Evolutionary conservation across 352 stramenopile genomes (phyloP), one percentile per base, ranked within the genome.

Genomic region (Pythium dissimile): DNA sequence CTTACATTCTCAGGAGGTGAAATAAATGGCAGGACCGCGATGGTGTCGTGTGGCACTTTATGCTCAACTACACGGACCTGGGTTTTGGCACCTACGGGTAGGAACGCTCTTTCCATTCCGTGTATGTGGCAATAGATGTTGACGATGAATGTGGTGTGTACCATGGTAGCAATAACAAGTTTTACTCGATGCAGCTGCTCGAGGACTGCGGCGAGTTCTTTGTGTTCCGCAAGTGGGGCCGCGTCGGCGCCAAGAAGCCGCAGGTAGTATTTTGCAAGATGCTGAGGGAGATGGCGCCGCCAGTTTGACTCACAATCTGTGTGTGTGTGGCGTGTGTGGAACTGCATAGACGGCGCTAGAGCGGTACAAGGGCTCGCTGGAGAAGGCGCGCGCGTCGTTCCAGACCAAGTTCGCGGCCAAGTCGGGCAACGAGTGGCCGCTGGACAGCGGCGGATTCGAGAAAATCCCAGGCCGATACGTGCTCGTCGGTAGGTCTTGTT

Each of bases 181-280:
- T 85, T 34, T 89, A 89, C 71, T 80, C 78, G 75, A 52, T 84
- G 42, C 80, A 89, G 64, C 57, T 89, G 54, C 73, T 89, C 50
- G 55, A 84, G 43, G 69, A 84, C 42, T 54, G 64, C 20, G 45
- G 59, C 9, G 48, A 66, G 0, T 86, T 62, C 59, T 72, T 71
- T 43, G 71, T 85, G 5, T 89, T 86, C 54, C 78, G 76, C 52
- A 86, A 85, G 46, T 89, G 80, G 80, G 80, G 80, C 28, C 77
- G 80, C 24, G 77, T 89, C 7, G 80, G 80, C 28, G 75, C 77
- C 15, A 80, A 80, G 52, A 85, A 68, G n/a, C 80, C 80, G 11
- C 69, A 80, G 73, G 79, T 88, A 11, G n/a, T n/a, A n/a, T n/a
- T n/a, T n/a, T n/a, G n/a, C n/a, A n/a, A n/a, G n/a, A n/a, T n/a